Conservation (phyloP, 2,329 filamentous ascomycete species). For the Hymenoscyphus fraxineus region DNA sequence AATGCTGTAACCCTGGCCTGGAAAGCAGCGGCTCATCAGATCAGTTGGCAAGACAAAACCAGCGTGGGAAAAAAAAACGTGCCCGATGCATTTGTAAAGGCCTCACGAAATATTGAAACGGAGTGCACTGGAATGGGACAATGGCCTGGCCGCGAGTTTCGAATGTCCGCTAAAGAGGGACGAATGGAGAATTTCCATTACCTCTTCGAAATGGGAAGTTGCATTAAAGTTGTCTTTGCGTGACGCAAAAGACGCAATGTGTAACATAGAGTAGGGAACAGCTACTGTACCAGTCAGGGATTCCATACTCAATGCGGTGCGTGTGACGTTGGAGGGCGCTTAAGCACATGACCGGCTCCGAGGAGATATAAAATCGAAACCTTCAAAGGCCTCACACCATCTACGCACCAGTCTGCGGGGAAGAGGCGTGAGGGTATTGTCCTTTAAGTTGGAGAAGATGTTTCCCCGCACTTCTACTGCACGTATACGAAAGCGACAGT, state of each 20-base stretch:
- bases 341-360: conserved; percentile 22
- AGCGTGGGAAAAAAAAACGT: neutral
- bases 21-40: too few relatives aligned
- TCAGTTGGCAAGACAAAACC: too few relatives aligned
- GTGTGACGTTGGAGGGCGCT: neutral
- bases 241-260: neutral
- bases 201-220: neutral
- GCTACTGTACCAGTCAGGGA: neutral
- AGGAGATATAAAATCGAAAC: conserved; percentile 23
- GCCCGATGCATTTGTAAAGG: neutral
- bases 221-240: neutral
- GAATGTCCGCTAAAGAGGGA: neutral
- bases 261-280: neutral
- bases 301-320: neutral
- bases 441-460: neutral
- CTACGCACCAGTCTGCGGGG: conserved; percentile 21
- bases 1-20: conserved; percentile 1
- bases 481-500: neutral
- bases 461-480: conserved; percentile 8
- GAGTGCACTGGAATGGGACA: neutral
- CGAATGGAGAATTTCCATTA: neutral
- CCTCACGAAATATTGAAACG: neutral
- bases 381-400: conserved; percentile 13
- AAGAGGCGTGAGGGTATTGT: neutral
- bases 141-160: neutral